Evolutionary conservation across 2,329 filamentous ascomycete genomes (phyloP), one percentile per base, ranked within the genome.

Genomic region (Cercospora sp.): DNA sequence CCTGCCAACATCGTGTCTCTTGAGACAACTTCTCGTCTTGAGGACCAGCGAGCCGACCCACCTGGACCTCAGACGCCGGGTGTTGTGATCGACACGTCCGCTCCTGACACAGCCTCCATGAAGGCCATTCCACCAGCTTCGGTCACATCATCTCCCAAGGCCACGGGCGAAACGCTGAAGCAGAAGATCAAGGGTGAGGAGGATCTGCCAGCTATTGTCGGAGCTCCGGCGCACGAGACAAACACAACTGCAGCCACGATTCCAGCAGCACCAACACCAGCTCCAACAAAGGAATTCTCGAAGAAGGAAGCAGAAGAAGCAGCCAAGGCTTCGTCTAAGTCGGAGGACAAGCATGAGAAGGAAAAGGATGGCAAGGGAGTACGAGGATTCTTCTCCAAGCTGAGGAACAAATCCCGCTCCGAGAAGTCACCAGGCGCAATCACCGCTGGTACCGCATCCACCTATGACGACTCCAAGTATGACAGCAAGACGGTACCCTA

Each of bases 311-410:
- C 61, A 6, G 66, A 68, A 28, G 30, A 30, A 16, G 16, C 65
- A 12, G 49, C 60, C 5, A 45, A 69, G n/a, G 34, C 18, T 5
- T 63, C 67, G 34, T 21, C 63, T 16, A 53, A 63, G 28, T 28
- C 34, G 8, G 64, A 66, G 21, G 60, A 66, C 9, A 64, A 66
- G 32, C 40, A 58, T 6, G 55, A 63, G 43, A 12, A 34, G 18
- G 63, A 68, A 16, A 64, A 65, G 16, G 63, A 67, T 26, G 70
- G 65, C 55, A 75, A 74, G 58, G 74, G 75, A 57, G 55, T 77
- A 51, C 72, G 73, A 10, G 76, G 76, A 45, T 71, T 78, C 65
- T 74, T 78, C 62, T 71, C 67, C 61, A 76, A 74, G 63, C 65
- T 78, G 57, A 66, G 72, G 32, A 69, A 66, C 64, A 71, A 71